These are phyloP conservation scores for Talaromyces sp. DNA, from an alignment of 2,329 filamentous ascomycete genomes.

Conservation along the genomic window DNA sequence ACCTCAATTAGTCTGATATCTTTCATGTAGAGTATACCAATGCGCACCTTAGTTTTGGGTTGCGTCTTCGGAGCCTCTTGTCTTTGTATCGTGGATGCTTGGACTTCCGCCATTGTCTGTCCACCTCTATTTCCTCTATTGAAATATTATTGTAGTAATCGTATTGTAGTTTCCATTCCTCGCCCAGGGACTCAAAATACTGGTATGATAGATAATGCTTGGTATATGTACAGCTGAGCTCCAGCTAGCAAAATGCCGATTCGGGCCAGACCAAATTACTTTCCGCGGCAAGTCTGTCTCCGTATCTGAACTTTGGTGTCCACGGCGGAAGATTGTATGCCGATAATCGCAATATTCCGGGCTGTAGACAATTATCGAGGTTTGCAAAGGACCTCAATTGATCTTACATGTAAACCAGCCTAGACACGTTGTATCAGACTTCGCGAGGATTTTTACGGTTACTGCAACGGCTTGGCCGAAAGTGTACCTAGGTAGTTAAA, in stretches of 20 bases:
- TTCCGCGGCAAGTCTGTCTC: slow-evolving; percentile 9
- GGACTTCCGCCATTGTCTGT: slow-evolving; percentile 7
- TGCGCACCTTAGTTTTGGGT: background rate
- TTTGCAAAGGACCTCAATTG: no score
- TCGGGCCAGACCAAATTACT: background rate
- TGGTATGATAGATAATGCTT: background rate
- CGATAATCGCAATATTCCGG: background rate
- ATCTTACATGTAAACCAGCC: background rate
- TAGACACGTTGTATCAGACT: background rate
- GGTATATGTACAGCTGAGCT: background rate
- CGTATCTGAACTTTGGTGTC: background rate
- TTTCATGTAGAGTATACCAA: background rate
- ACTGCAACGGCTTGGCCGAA: background rate
- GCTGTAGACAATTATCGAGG: background rate
- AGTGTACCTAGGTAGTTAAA: background rate
- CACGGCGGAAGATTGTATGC: background rate
- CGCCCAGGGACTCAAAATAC: no score
- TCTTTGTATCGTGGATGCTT: background rate
- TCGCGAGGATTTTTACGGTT: background rate
- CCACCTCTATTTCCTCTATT: no score
- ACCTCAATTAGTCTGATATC: background rate
- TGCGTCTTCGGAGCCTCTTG: background rate
- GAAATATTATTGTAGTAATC: background rate
- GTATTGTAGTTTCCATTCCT: background rate
- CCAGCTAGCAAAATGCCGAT: background rate